Conservation (phyloP, 2,329 filamentous ascomycete genomes). For the Aspergillus sp. region DNA sequence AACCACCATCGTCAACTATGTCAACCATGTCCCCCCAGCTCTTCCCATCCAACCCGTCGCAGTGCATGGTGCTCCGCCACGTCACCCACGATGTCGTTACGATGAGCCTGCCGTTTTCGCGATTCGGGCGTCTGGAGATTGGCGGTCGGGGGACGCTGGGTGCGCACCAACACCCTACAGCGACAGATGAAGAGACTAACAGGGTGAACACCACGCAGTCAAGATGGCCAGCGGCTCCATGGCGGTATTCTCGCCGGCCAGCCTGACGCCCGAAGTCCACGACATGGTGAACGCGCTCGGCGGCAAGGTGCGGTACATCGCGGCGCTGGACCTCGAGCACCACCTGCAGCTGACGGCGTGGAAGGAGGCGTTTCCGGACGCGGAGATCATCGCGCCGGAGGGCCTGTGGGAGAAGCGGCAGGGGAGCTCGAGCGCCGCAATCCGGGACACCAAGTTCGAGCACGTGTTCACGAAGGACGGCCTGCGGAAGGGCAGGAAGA, state of each 20-base stretch:
- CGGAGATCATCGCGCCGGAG: slow-evolving; percentile 72
- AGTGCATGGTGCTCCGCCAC: slow-evolving; percentile 84
- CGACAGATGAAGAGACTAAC: too few species aligned
- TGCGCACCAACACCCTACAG: too few species aligned
- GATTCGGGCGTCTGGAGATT: slow-evolving; percentile 69
- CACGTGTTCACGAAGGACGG: slow-evolving; percentile 56
- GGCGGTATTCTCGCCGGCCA: slow-evolving; percentile 85
- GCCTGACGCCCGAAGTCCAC: slow-evolving; percentile 65
- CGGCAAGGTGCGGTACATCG: slow-evolving; percentile 68
- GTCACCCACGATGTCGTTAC: slow-evolving; percentile 61
- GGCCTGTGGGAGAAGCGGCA: slow-evolving; percentile 75
- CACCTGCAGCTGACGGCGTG: slow-evolving; percentile 88
- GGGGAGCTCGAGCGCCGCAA: slow-evolving; percentile 40
- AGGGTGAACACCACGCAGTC: slow-evolving; percentile 52
- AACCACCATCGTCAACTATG: slow-evolving; percentile 1
- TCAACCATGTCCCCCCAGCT: slow-evolving; percentile 37
- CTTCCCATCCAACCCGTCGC: slow-evolving; percentile 60
- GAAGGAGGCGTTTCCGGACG: slow-evolving; percentile 67
- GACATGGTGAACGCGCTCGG: slow-evolving; percentile 53
- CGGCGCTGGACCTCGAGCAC: slow-evolving; percentile 84
- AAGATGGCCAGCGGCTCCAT: slow-evolving; percentile 67
- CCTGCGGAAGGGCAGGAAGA: slow-evolving; percentile 38
- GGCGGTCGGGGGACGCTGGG: slow-evolving; percentile 81
- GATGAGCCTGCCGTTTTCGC: slow-evolving; percentile 64
- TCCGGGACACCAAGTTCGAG: slow-evolving; percentile 53